Evolutionary conservation across 805 yeast genomes (phyloP).

Genomic region (Kluyveromyces dobzhanskii): DNA sequence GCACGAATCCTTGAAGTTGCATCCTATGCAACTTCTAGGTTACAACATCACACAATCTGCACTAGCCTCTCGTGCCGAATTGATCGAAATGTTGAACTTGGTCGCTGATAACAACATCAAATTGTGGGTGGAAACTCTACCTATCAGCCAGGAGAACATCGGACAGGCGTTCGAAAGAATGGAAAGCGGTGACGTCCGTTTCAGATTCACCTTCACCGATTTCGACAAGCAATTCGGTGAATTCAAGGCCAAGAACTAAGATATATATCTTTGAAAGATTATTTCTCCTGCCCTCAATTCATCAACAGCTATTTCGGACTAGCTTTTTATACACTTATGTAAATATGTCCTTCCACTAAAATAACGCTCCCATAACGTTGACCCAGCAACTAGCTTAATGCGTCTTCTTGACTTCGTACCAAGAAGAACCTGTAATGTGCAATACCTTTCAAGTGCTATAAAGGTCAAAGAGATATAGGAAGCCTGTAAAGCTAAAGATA

Average conservation of each 20-base stretch:
- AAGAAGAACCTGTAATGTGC: no score
- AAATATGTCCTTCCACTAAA: no score
- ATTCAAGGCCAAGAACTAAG: constrained; percentile 2
- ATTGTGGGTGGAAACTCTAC: constrained; percentile 46
- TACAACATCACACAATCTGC: constrained; percentile 25
- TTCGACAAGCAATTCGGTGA: constrained; percentile 31
- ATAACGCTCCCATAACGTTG: no score
- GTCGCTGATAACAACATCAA: constrained; percentile 39
- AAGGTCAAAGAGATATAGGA: no score
- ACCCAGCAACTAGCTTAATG: no score
- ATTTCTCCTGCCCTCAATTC: no score
- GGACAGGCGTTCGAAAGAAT: constrained; percentile 39
- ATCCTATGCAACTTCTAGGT: constrained; percentile 16
- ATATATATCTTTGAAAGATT: neutral
- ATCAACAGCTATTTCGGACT: no score
- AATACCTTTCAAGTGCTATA: no score
- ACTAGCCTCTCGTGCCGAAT: constrained; percentile 41
- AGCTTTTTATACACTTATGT: no score
- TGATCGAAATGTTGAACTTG: constrained; percentile 38
- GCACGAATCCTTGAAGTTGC: constrained; percentile 9
- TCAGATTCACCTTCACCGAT: constrained; percentile 45
- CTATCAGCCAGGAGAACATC: constrained; percentile 37
- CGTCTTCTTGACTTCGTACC: no score
- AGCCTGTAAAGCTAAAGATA: no score
- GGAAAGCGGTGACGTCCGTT: constrained; percentile 42